These are phyloP conservation scores for Colletotrichum sp. DNA, from an alignment of 2,329 filamentous ascomycete species.

Conservation along the genomic window DNA sequence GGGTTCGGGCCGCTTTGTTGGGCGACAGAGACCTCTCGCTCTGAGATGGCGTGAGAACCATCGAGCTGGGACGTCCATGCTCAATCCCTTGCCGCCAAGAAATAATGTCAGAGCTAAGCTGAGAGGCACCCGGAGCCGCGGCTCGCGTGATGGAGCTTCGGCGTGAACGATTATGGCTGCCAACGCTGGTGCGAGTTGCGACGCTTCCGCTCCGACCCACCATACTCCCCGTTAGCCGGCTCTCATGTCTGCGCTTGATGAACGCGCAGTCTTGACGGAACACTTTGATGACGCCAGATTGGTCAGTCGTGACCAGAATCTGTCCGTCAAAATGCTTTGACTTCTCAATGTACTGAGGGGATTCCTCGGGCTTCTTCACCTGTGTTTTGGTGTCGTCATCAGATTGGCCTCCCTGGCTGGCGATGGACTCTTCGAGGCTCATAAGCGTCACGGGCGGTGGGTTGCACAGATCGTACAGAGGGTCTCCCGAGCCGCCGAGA, in stretches of 20 bases:
- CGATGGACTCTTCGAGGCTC: constrained; percentile 67
- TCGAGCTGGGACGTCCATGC: constrained; percentile 41
- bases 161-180: constrained; percentile 53
- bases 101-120: constrained; percentile 73
- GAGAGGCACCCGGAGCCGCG: constrained; percentile 30
- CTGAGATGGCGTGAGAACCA: constrained; percentile 41
- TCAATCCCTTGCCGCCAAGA: constrained; percentile 80
- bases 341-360: constrained; percentile 78
- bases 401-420: constrained; percentile 45
- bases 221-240: constrained; percentile 62
- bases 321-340: constrained; percentile 81
- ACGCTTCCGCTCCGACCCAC: constrained; percentile 62
- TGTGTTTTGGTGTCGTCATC: constrained; percentile 34
- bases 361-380: constrained; percentile 63
- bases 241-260: constrained; percentile 75
- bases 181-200: constrained; percentile 56
- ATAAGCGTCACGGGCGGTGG: constrained; percentile 87
- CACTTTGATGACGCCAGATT: constrained; percentile 87
- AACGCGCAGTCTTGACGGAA: constrained; percentile 95
- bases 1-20: constrained; percentile 42
- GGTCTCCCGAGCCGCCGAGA: constrained; percentile 82
- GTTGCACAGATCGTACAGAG: constrained; percentile 96
- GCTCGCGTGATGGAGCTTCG: constrained; percentile 56
- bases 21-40: constrained; percentile 64
- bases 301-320: constrained; percentile 91